Evolutionary conservation across 495 filamentous ascomycete species (phyloP).

Genomic region (Poronia punctata): DNA sequence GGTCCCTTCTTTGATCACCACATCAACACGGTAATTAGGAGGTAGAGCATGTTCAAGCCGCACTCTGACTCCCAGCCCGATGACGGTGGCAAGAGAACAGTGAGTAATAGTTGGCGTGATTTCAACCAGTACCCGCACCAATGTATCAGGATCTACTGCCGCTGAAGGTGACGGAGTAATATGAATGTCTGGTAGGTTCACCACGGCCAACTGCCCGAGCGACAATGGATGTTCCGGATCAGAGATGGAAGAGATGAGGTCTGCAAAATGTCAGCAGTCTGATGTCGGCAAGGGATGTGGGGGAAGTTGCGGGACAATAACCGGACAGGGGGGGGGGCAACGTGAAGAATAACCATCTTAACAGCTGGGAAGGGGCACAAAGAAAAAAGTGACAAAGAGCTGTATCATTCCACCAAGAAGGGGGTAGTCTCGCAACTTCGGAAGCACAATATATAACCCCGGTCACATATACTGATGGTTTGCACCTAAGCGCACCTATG

Average conservation of each 20-base stretch:
- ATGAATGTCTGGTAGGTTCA: conserved; percentile 85
- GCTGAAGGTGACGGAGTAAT: conserved; percentile 58
- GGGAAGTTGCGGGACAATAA: too few species aligned
- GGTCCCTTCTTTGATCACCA: conserved; percentile 91
- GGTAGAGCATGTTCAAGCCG: conserved; percentile 85
- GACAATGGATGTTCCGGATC: conserved; percentile 96
- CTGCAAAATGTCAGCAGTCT: conserved; percentile 48
- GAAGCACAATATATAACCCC: too few species aligned
- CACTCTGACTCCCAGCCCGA: conserved; percentile 88
- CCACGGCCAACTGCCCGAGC: conserved; percentile 83
- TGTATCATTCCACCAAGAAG: too few species aligned
- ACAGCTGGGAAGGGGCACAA: conserved; percentile 14
- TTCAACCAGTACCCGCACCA: conserved; percentile 54
- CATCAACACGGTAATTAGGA: conserved; percentile 86
- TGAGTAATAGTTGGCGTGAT: conserved; percentile 98
- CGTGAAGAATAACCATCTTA: conserved; percentile 6
- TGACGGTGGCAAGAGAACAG: conserved; percentile 92
- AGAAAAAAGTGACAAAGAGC: too few species aligned
- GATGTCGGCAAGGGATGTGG: conserved; percentile 1
- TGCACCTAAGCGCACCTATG: conserved; percentile 1
- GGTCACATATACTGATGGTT: background rate
- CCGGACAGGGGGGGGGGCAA: too few species aligned
- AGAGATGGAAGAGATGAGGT: conserved; percentile 86
- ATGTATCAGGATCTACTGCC: conserved; percentile 39
- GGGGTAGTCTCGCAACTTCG: too few species aligned